Evolutionary conservation across 352 stramenopile genomes (phyloP).

Genomic region (Pythium pectinolyticum): DNA sequence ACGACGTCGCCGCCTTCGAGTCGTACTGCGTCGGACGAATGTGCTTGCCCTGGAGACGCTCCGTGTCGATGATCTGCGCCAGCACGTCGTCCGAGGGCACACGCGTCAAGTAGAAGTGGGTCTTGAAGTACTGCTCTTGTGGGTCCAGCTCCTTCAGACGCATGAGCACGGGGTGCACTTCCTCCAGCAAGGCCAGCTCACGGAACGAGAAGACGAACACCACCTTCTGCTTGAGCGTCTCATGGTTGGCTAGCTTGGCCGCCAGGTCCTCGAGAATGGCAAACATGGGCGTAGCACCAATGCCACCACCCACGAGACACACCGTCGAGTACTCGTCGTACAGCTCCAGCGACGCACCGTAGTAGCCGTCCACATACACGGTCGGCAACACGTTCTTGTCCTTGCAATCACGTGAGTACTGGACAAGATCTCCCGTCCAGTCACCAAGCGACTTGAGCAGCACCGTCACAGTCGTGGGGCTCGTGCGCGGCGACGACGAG

Average conservation of each 20-base stretch:
- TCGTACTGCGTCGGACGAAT: slow-evolving; percentile 4
- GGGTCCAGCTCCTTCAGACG: slow-evolving; percentile 34
- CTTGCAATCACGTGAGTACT: too few relatives aligned
- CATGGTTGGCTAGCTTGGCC: slow-evolving; percentile 14
- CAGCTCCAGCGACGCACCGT: slow-evolving; percentile 33
- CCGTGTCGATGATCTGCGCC: slow-evolving; percentile 17
- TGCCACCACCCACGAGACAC: slow-evolving; percentile 35
- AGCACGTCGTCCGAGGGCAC: slow-evolving; percentile 14
- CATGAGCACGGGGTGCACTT: slow-evolving; percentile 35
- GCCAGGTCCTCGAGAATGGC: slow-evolving; percentile 41
- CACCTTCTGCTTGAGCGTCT: slow-evolving; percentile 22
- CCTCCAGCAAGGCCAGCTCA: slow-evolving; percentile 36
- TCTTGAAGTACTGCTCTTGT: slow-evolving; percentile 22
- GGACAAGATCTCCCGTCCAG: too few relatives aligned
- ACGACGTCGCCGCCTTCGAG: not conserved
- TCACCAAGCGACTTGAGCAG: too few relatives aligned
- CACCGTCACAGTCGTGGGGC: too few relatives aligned
- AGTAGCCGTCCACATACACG: slow-evolving; percentile 51
- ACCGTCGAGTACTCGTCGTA: slow-evolving; percentile 42
- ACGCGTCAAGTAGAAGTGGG: slow-evolving; percentile 31
- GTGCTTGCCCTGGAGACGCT: slow-evolving; percentile 6
- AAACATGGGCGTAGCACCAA: slow-evolving; percentile 41
- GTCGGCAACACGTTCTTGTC: too few relatives aligned
- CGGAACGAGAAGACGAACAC: slow-evolving; percentile 46
- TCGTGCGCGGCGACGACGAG: too few relatives aligned